Evolutionary conservation across 2,329 filamentous ascomycete species (phyloP).

Genomic region (Daldinia sp.): DNA sequence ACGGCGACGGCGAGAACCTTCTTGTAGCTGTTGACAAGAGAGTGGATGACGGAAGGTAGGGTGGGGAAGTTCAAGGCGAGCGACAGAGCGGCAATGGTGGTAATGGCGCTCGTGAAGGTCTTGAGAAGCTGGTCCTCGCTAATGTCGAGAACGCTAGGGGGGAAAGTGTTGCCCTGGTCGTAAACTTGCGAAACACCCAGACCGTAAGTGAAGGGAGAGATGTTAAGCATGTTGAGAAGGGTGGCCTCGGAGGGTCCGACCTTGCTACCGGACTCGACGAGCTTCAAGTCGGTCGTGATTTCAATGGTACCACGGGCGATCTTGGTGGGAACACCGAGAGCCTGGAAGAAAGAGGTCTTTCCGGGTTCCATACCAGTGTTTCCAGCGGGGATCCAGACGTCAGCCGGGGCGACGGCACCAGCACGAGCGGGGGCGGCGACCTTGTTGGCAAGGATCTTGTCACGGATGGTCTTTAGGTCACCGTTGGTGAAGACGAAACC

Average conservation of each 20-base stretch:
- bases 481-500: conserved; percentile 99
- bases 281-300: conserved; percentile 97
- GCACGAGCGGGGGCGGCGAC: conserved; percentile 97
- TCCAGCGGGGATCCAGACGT: conserved; percentile 95
- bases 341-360: conserved; percentile 99
- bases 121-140: conserved; percentile 92
- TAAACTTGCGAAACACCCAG: conserved; percentile 97
- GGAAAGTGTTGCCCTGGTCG: conserved; percentile 95
- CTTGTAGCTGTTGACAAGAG: conserved; percentile 97
- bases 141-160: conserved; percentile 86
- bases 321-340: conserved; percentile 99
- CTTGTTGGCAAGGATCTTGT: conserved; percentile 96
- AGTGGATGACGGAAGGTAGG: conserved; percentile 95
- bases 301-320: conserved; percentile 99
- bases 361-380: conserved; percentile 99
- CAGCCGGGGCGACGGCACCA: conserved; percentile 90
- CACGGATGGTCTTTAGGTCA: conserved; percentile 90
- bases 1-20: conserved; percentile 90
- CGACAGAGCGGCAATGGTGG: conserved; percentile 88
- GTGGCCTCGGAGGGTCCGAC: conserved; percentile 99
- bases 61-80: conserved; percentile 96
- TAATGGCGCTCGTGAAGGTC: conserved; percentile 81
- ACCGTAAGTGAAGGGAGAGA: conserved; percentile 99
- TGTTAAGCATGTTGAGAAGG: conserved; percentile 99
- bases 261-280: conserved; percentile 90